Conservation (phyloP, 2,329 filamentous ascomycete genomes). For the Thermochaetoides dissita region DNA sequence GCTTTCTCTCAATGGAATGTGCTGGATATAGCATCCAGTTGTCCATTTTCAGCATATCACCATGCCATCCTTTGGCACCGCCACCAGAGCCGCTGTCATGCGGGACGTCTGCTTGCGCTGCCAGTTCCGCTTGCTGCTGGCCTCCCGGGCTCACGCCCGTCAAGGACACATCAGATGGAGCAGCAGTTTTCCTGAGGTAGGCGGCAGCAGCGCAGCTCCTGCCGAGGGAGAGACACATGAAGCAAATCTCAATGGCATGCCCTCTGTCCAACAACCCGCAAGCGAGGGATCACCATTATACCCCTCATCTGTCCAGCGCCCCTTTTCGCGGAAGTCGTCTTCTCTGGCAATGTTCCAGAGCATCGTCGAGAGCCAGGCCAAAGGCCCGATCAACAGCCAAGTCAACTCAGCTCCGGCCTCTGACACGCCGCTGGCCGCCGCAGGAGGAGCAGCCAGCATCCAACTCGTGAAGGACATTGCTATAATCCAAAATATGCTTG, state of each 20-base stretch:
- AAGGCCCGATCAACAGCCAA: background rate
- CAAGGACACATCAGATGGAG: constrained; percentile 6
- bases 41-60: no score
- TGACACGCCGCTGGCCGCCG: background rate
- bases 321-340: background rate
- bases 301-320: background rate
- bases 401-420: no score
- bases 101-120: constrained; percentile 15
- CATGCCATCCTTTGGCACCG: no score
- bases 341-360: constrained; percentile 13
- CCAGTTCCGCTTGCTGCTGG: constrained; percentile 9
- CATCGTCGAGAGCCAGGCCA: constrained; percentile 8
- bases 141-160: constrained; percentile 4
- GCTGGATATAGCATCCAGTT: background rate
- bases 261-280: background rate
- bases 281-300: background rate
- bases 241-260: no score
- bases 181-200: background rate
- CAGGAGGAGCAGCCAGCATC: constrained; percentile 4
- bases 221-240: background rate
- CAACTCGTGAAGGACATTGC: constrained; percentile 18
- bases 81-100: no score
- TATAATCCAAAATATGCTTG: constrained; percentile 18
- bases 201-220: background rate
- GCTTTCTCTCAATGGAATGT: background rate